Base-by-base conservation (phyloP, 768 basidiomycete species). In the Austroboletus festivus region DNA sequence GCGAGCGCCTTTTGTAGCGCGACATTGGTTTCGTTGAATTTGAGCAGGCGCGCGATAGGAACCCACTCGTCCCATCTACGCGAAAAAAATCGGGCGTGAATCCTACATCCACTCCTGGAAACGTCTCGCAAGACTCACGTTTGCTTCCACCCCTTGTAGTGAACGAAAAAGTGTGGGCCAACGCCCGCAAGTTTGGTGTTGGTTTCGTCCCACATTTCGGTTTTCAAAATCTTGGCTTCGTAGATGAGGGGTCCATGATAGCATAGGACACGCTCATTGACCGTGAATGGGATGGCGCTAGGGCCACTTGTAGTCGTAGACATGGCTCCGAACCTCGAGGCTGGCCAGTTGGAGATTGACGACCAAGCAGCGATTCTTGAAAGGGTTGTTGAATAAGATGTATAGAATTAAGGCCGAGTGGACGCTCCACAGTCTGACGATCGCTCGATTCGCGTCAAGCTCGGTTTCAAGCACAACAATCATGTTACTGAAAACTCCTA, bases 81-180 rank as follows among this genome's bases (percentile, higher is more conserved):
- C 35, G 23, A n/a, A n/a, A n/a, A n/a, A n/a, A n/a, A 49, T 28
- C 26, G 26, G 26, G 26, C 26, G 26, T 28, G 26, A 5, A 28
- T 28, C 26, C n/a, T n/a, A n/a, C n/a, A n/a, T n/a, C n/a, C n/a
- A n/a, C n/a, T n/a, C n/a, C n/a, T n/a, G n/a, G n/a, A n/a, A n/a
- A n/a, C n/a, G n/a, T n/a, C n/a, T n/a, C n/a, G n/a, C n/a, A n/a
- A 10, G 19, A 73, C 81, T 56, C 64, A 94, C 92, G 91, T 94
- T 68, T 92, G 89, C 67, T 97, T 99, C 96, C 96, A 99, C 9
- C 96, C 96, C 69, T 97, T 96, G 77, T 99, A 99, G 68, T 99
- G 96, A 33, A 99, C 94, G 52, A 89, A 85, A 69, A 91, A 97
- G 59, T 95, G 91, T 4, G 82, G 80, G 6, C 94, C 95, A 3